These are phyloP conservation scores for Rubroshorea leprosula DNA, from an alignment of 345 rosid species.

Conservation along the genomic window DNA sequence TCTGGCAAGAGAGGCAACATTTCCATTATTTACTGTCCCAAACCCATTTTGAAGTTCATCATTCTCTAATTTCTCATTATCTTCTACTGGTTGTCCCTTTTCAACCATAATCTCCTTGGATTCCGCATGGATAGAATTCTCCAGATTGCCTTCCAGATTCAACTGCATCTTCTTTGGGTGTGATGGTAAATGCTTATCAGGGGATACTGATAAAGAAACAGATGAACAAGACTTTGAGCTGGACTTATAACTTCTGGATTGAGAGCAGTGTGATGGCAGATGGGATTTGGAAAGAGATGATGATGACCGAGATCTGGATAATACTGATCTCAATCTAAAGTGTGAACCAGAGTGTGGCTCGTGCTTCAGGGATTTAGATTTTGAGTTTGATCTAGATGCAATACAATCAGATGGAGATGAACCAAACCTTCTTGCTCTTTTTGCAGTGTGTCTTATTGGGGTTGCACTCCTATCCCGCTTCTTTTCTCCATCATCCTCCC, in stretches of 20 bases:
- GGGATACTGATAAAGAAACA: conserved; percentile 24
- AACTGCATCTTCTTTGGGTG: conserved; percentile 22
- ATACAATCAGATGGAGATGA: conserved; percentile 22
- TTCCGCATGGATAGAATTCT: conserved; percentile 15
- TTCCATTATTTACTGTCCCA: conserved; percentile 5
- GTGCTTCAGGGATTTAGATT: conserved; percentile 22
- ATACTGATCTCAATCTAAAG: conserved; percentile 26
- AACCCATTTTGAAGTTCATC: conserved; percentile 13
- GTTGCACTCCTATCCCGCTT: conserved; percentile 21
- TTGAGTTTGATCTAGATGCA: conserved; percentile 21
- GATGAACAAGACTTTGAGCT: conserved; percentile 22
- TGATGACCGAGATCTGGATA: conserved; percentile 18
- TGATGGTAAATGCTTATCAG: conserved; percentile 21
- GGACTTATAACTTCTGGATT: conserved; percentile 17
- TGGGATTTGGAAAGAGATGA: conserved; percentile 26
- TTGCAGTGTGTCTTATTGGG: conserved; percentile 16
- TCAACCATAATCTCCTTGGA: conserved; percentile 21
- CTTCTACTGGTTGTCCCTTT: conserved; percentile 1
- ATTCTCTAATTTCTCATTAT: conserved; percentile 15
- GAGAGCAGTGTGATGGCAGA: conserved; percentile 17
- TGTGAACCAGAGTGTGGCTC: conserved; percentile 8
- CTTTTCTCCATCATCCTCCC: conserved; percentile 21
- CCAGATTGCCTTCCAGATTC: conserved; percentile 18
- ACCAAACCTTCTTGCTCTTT: conserved; percentile 23
- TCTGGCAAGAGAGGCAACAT: conserved; percentile 10